Evolutionary conservation across 2,329 filamentous ascomycete species (phyloP), one percentile per base, ranked within the genome.

Genomic region (Aureobasidium melanogenum): DNA sequence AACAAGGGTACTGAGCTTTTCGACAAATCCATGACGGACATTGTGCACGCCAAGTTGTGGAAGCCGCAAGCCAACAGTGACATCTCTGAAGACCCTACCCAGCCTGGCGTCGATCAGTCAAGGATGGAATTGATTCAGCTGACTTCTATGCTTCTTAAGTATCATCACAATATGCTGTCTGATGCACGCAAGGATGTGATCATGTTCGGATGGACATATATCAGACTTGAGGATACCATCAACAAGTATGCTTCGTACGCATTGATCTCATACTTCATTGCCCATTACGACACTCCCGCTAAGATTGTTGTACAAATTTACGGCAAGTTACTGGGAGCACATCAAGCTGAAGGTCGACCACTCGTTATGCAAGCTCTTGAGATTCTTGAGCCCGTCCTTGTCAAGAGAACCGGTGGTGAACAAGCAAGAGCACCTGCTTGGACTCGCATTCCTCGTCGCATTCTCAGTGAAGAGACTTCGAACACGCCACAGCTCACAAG

Each of bases 191-290:
- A 99, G 74, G 94, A 99, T 66, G 93, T 99, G 64, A 99, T 99
- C 70, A 97, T 97, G 75, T 99, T 97, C 74, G 92, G 91, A 3
- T 99, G 94, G 94, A 96, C 92, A 19, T 97, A 96, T 71, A 99
- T 99, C 69, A 86, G 90, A 26, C 83, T 99, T n/a, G 95, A 99
- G 70, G 94, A 99, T 73, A 89, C 96, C 62, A 96, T 99, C 78
- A 99, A 97, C 79, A 99, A 99, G 74, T 94, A 97, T 72, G 94
- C 93, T 0, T 92, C 94, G 2, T 99, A 99, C 69, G 93, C 97
- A 5, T 85, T 99, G 6, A 95, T 99, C 64, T 91, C 90, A 2
- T 99, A 97, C 74, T 99, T 99, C 77, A 97, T 99, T 68, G 90
- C 91, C 0, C 89, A 95, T 65, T 99, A 96, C 70, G 95, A 99